Base-by-base conservation (phyloP, 139 green algal genomes). In the Asterochloris erici region DNA sequence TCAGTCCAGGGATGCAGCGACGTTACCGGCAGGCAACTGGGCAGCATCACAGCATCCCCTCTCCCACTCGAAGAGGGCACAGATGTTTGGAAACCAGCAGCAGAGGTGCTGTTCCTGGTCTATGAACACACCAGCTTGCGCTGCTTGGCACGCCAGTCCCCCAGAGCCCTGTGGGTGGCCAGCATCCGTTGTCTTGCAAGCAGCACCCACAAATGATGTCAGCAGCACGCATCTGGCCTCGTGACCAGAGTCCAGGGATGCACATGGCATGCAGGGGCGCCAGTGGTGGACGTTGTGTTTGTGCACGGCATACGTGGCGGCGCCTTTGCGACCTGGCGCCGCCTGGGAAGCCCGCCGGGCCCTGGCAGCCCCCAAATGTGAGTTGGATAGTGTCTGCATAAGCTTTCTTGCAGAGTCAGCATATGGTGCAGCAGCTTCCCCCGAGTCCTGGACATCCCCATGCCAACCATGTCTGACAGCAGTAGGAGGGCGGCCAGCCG, bases 281-380 rank as follows among this genome's bases (percentile, higher is more conserved):
- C 89, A 11, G 76, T 87, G 70, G 68, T 96, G 23, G 94, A 98
- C 76, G 84, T 98, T 24, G 93, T 98, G 13, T 98, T 98, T 84
- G 86, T 98, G 38, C 94, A 98, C 82, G 94, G 94, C 89, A 95
- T 98, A 74, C 81, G 92, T 0, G 94, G 94, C 15, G 94, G 94
- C 6, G 89, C 94, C 0, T 98, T 97, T 87, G 91, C 93, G 61
- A 96, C 94, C 0, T 98, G 94, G 94, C 82, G 89, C 23, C 62
- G 69, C 19, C 83, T 88, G 61, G 87, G 84, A 28, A 77, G 81
- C 27, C 79, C 60, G 61, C 71, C 61, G 29, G 19, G 0, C 29
- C 24, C 70, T 63, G 47, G 47, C 70, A 79, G 26, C 71, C 38
- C 38, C 38, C 71, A 77, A 6, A 47, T 29, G 71, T 38, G 17